Evolutionary conservation across 768 basidiomycete genomes (phyloP), one percentile per base, ranked within the genome.

Genomic region (Boletales sp.): DNA sequence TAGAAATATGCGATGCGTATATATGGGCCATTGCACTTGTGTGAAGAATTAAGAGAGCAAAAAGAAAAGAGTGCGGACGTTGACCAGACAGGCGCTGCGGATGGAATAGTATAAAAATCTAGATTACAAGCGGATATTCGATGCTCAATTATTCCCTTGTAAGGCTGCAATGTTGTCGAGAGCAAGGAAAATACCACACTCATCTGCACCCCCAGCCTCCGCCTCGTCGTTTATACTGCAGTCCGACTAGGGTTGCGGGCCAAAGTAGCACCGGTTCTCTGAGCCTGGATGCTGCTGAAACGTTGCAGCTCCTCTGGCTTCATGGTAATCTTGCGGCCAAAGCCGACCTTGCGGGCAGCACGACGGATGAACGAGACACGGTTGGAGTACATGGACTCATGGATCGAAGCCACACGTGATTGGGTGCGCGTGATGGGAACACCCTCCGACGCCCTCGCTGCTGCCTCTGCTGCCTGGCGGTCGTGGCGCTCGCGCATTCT

Each of bases 311-410:
- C 91, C 69, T 89, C 87, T 17, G 88, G 84, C 74, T 86, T 88
- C 76, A 92, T 83, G 38, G 79, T 74, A 50, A 91, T 74, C 74
- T 84, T 85, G 60, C 82, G 78, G 46, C 88, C 87, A 68, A 96
- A 92, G 54, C 92, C 90, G 64, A 94, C 89, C 72, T 88, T 88
- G 71, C 87, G 81, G 49, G 80, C 86, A 46, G 91, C 91, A 52
- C 91, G 86, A 60, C 84, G 84, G 65, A 98, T 84, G 81, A 97
- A 98, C 56, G 81, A 83, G 47, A 91, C 90, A 79, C 94, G 91
- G 72, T 96, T 96, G 46, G 89, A 90, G 80, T 96, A 97, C 59
- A 95, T 69, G 11, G 88, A 90, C 71, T 94, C 91, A 74, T 94
- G 90, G 61, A 92, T 76, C 33, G 90, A 92, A 13, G 88, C 89